phyloP scores from a whole-genome alignment of 306 rosid genomes.

The Mimosa pudica region DNA sequence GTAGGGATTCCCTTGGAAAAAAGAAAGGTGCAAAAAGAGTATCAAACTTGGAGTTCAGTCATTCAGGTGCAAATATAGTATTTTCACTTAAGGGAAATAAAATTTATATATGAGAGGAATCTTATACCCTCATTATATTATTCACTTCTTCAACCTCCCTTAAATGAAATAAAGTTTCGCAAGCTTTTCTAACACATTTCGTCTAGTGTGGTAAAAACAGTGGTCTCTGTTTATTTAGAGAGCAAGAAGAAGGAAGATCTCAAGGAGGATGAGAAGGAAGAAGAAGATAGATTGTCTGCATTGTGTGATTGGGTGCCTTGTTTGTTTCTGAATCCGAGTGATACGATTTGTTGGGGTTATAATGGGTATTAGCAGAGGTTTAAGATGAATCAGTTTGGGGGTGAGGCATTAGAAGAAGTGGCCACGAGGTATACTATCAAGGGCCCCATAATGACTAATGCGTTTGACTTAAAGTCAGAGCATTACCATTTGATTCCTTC shows the following conservation, averaged over 20 bases:
- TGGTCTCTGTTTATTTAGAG: background rate
- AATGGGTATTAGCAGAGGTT: slow-evolving; percentile 35
- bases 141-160: no score
- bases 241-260: background rate
- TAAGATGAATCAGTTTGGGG: slow-evolving; percentile 37
- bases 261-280: no score
- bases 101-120: no score
- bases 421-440: slow-evolving; percentile 12
- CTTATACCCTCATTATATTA: no score
- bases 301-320: slow-evolving; percentile 33
- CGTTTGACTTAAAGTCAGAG: slow-evolving; percentile 15
- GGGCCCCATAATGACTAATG: slow-evolving; percentile 7
- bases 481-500: slow-evolving; percentile 36
- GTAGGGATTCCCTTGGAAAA: no score
- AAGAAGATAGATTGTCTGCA: background rate
- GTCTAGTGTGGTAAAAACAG: no score
- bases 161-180: no score
- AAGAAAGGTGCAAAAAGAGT: no score
- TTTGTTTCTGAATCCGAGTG: slow-evolving; percentile 41
- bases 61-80: no score
- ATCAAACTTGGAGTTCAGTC: no score
- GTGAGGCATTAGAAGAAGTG: slow-evolving; percentile 11
- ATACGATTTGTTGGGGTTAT: slow-evolving; percentile 36
- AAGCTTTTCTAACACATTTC: no score
- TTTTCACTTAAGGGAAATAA: no score